Base-by-base conservation (phyloP, 208 protist species). In the Porcisia hertigi region DNA sequence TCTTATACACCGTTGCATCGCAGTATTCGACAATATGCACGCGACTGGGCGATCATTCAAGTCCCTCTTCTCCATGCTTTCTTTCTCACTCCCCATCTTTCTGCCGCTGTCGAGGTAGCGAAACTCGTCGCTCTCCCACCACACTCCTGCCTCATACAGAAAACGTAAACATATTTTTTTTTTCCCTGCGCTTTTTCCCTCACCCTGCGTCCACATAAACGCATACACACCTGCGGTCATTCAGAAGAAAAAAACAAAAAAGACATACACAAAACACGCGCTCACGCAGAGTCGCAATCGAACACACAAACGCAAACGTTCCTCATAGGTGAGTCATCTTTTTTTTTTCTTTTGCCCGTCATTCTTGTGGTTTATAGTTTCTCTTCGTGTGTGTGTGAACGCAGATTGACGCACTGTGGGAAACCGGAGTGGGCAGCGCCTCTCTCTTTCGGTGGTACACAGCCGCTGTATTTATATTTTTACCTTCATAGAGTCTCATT, bases 401-500 rank as follows among this genome's bases (percentile, higher is more conserved):
- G 36, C 9, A 9, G 3, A 25, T 67, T 4, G 41, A 67, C 18
- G 14, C 63, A 67, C 30, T 23, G 39, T 34, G 41, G 63, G 25
- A 20, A 47, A 30, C 8, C 3, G 18, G 41, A 67, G 25, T 39
- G 39, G 18, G 25, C 16, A 30, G 41, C 14, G 63, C 43, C 63
- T n/a, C 47, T 43, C 23, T 67, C 16, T 67, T 30, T 23, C 11
- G 63, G 16, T 16, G 25, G 23, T 18, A 9, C 11, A 34, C 41
- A 67, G 63, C 47, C 23, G 41, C 47, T 52, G 11, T 52, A 52
- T 30, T 25, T 67, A 67, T 39, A 67, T 43, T 5, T 7, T 18
- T 67, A 23, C 20, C 41, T 8, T 67, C 41, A 67, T 67, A 67
- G 63, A 67, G 20, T 67, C 41, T 67, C 23, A 12, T 52, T 66